Conservation (phyloP, 2,329 filamentous ascomycete species). For the Boeremia exigua region DNA sequence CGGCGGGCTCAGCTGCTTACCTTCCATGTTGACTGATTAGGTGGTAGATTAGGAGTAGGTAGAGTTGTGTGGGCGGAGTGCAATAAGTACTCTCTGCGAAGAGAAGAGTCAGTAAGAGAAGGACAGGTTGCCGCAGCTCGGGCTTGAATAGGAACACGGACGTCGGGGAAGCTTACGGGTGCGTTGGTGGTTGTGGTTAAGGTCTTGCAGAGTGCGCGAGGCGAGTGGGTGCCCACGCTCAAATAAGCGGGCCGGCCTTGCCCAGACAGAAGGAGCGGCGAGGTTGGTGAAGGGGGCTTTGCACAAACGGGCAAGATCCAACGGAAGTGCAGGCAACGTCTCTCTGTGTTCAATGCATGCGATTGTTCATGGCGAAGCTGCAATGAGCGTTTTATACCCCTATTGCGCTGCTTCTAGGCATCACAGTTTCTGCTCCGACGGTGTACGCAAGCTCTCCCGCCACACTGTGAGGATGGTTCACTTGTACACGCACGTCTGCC, state of each 20-base stretch:
- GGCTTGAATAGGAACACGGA: conserved; percentile 33
- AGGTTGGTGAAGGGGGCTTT: conserved; percentile 37
- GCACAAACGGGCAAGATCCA: conserved; percentile 29
- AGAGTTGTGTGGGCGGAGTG: conserved; percentile 41
- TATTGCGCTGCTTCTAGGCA: conserved; percentile 19
- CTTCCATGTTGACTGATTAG: conserved; percentile 66
- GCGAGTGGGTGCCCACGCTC: conserved; percentile 48
- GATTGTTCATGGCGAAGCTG: conserved; percentile 2
- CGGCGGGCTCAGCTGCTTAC: conserved; percentile 61
- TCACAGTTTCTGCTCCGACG: conserved; percentile 14
- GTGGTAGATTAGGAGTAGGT: conserved; percentile 45
- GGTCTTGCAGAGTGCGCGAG: conserved; percentile 45
- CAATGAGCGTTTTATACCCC: conserved; percentile 22
- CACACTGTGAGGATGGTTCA: conserved; percentile 34
- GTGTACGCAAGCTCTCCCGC: conserved; percentile 47
- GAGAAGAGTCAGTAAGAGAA: conserved; percentile 37
- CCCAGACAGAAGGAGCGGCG: conserved; percentile 42
- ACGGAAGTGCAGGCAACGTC: conserved; percentile 17
- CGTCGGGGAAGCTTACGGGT: conserved; percentile 44
- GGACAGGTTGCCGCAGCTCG: conserved; percentile 27
- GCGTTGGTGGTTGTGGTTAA: conserved; percentile 35
- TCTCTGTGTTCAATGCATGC: conserved; percentile 7
- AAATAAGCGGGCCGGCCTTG: conserved; percentile 52
- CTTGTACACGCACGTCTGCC: conserved; percentile 15
- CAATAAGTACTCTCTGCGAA: conserved; percentile 38